Evolutionary conservation across 129 eudicot species (phyloP).

Genomic region (sunflower (Helianthus annuus)): HanXRQr2.0-SUNRISE NC_035434.2:30382569-30383068

Average conservation of each 20-base stretch:
- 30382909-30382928: background rate
- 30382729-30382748: no score
- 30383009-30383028: background rate
- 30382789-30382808: no score
- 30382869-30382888: slow-evolving; percentile 4
- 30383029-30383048: background rate
- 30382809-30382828: slow-evolving; percentile 7
- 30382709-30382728: no score
- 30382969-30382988: background rate
- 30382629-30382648: no score
- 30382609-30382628: no score
- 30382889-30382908: slow-evolving; percentile 3
- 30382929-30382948: background rate
- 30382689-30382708: no score
- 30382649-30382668: no score
- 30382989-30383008: background rate
- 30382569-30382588: no score
- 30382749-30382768: no score
- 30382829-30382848: background rate
- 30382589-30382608: no score
- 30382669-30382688: no score
- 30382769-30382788: no score
- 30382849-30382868: background rate
- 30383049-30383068: background rate
- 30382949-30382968: background rate